A percentile compares a stretch with the other conserved stretches of the same genome.
Evolutionary conservation across 75 land plant genomes (phyloP).

Genomic region (Adiantum capillusveneris): DNA sequence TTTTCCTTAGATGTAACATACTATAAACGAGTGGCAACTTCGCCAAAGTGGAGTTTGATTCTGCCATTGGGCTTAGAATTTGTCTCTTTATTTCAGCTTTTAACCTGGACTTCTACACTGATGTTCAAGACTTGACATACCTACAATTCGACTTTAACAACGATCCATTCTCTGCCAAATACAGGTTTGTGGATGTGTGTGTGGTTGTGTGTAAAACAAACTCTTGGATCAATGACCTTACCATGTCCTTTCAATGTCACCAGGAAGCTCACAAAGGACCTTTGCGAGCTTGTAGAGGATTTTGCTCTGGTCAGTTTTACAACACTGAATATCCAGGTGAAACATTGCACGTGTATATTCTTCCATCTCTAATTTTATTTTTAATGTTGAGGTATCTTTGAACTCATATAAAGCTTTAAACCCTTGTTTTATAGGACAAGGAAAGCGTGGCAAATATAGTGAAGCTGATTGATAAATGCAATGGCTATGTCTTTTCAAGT

Average conservation of each 20-base stretch:
- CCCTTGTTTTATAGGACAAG: slow-evolving; percentile 51
- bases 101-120: slow-evolving; percentile 95
- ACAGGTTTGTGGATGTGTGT: slow-evolving; percentile 47
- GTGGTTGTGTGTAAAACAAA: not conserved
- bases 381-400: not conserved
- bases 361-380: no score
- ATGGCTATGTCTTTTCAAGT: slow-evolving; percentile 87
- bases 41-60: no score
- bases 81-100: slow-evolving; percentile 48
- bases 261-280: slow-evolving; percentile 89
- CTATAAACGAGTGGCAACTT: no score
- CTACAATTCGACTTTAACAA: slow-evolving; percentile 67
- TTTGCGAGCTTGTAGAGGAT: slow-evolving; percentile 89
- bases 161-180: slow-evolving; percentile 87
- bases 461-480: slow-evolving; percentile 84
- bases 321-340: slow-evolving; percentile 78
- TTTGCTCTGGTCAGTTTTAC: slow-evolving; percentile 73
- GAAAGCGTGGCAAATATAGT: slow-evolving; percentile 90
- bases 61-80: not conserved
- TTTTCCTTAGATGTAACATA: no score
- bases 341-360: no score
- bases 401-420: not conserved
- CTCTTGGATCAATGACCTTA: not conserved
- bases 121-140: slow-evolving; percentile 88
- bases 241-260: no score